These are phyloP conservation scores for Alloteropsis angusta DNA, from an alignment of 202 grass and related monocot genomes.

Conservation along the genomic window DNA sequence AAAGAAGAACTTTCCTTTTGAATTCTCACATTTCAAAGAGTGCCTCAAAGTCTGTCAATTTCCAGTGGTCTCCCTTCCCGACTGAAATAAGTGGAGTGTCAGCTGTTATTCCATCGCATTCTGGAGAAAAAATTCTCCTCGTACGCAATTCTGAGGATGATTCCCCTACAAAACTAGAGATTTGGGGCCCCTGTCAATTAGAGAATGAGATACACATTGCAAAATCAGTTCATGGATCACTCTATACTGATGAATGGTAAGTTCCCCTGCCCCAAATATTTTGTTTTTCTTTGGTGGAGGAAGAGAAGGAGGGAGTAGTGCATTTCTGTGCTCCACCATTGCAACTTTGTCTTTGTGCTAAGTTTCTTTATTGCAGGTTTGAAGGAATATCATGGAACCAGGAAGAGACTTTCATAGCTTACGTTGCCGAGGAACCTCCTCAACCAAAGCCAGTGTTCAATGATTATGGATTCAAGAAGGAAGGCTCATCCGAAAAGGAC, in stretches of 20 bases:
- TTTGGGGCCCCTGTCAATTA: conserved; percentile 56
- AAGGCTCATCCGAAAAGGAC: conserved; percentile 60
- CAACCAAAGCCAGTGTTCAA: conserved; percentile 69
- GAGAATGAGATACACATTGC: conserved; percentile 82
- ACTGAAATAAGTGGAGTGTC: conserved; percentile 76
- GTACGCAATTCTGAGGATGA: conserved; percentile 73
- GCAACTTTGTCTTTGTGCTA: not conserved
- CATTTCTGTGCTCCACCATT: not conserved
- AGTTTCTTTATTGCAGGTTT: conserved; percentile 51
- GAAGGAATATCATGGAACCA: conserved; percentile 97
- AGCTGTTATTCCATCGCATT: conserved; percentile 67
- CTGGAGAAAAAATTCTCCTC: conserved; percentile 67
- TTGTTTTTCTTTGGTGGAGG: not conserved
- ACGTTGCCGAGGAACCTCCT: conserved; percentile 79
- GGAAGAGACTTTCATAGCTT: conserved; percentile 73
- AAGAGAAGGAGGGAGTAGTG: not conserved
- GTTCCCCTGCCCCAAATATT: not conserved
- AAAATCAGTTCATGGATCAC: conserved; percentile 70
- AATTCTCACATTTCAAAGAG: conserved; percentile 63
- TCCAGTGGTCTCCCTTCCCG: conserved; percentile 83
- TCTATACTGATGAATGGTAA: conserved; percentile 77
- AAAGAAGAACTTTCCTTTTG: conserved; percentile 50
- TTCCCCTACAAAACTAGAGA: conserved; percentile 73
- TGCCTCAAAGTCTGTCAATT: conserved; percentile 45
- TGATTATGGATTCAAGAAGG: conserved; percentile 65